Evolutionary conservation across 177 flowering plant species (phyloP).

Genomic region (Vitis hybrid): DNA sequence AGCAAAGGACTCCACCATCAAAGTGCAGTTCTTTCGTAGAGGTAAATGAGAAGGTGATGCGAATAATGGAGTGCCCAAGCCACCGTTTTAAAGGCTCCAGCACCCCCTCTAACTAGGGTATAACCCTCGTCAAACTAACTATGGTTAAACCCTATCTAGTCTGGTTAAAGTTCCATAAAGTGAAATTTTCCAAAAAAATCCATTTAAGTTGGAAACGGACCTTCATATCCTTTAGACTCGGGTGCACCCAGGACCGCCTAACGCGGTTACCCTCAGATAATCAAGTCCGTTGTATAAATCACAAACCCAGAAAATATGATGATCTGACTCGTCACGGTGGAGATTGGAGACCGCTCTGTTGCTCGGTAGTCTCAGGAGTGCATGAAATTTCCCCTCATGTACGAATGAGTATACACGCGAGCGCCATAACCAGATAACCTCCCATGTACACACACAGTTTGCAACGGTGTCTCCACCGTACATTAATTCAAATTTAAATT

Average conservation of each 20-base stretch:
- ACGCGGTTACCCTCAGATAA: not conserved
- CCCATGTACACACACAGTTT: not conserved
- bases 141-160: constrained; percentile 22
- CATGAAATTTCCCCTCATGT: not conserved
- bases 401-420: not conserved
- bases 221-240: not conserved
- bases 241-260: not conserved
- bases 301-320: not conserved
- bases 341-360: not conserved
- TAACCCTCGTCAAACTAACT: constrained; percentile 12
- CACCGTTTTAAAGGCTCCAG: constrained; percentile 21
- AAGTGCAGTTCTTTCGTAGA: constrained; percentile 1
- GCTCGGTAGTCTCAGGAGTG: not conserved
- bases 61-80: not conserved
- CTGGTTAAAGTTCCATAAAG: not conserved
- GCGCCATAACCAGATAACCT: not conserved
- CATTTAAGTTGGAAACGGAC: not conserved
- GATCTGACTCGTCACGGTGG: not conserved
- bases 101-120: constrained; percentile 11
- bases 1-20: constrained; percentile 9
- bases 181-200: constrained; percentile 17
- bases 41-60: constrained; percentile 10
- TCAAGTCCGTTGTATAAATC: not conserved
- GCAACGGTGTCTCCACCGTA: not conserved
- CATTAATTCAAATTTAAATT: constrained; percentile 7